Evolutionary conservation across 306 rosid species (phyloP).

Genomic region (Canavalia gladiata): DNA sequence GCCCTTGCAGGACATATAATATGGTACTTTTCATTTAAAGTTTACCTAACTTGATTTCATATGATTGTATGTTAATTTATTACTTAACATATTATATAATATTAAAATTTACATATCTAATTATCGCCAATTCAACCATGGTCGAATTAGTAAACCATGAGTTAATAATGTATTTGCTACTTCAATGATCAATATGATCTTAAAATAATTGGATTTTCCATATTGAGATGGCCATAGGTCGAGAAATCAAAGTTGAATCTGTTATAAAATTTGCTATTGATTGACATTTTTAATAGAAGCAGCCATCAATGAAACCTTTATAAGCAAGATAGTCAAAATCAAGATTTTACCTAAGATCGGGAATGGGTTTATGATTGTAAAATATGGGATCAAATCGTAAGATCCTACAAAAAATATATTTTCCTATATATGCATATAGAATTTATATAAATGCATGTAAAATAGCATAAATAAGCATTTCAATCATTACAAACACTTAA

Average conservation of each 20-base stretch:
- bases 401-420: no score
- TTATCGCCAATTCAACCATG: background rate
- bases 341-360: no score
- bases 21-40: background rate
- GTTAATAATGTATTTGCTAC: background rate
- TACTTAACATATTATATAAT: background rate
- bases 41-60: background rate
- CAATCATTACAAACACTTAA: no score
- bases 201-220: conserved; percentile 9
- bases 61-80: background rate
- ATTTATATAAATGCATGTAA: no score
- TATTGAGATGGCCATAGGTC: conserved; percentile 36
- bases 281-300: conserved; percentile 6
- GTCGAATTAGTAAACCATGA: background rate
- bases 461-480: no score
- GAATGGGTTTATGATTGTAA: no score
- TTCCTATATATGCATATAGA: no score
- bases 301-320: conserved; percentile 24
- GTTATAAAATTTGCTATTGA: conserved; percentile 28
- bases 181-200: background rate
- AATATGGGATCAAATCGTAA: no score
- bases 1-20: background rate
- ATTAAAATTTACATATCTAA: background rate
- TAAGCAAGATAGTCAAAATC: no score
- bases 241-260: conserved; percentile 22